Base-by-base conservation (phyloP, 2,329 filamentous ascomycete genomes). In the Fusarium equiseti region DNA sequence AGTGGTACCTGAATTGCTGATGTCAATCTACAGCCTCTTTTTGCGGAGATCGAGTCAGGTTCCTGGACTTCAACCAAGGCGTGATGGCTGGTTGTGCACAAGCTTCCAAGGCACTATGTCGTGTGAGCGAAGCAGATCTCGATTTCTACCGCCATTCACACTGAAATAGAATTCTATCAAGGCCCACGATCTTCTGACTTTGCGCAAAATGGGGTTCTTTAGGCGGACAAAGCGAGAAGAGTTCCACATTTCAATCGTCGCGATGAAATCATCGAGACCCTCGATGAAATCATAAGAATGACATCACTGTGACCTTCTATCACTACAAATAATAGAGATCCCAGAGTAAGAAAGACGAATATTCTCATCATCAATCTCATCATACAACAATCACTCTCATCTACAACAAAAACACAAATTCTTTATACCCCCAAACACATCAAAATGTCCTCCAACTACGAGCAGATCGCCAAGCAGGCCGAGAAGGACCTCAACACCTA, bases 401-500 rank as follows among this genome's bases (percentile, higher is more conserved):
- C 15, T 29, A 18, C 26, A 42, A 2, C 9, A 63, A 48, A 55
- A 18, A 11, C 31, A 10, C 24, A 40, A 16, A 5, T 15, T 24
- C 20, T 18, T 6, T 29, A 12, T 26, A 50, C 18, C 44, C 44
- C 31, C 22, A 56, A 22, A 22, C 51, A 35, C 8, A 10, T 18
- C 58, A 59, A 40, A 44, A 79, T 79, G 77, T 46, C 76, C 26
- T 46, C 76, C 31, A 78, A 82, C 63, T 80, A 83, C 59, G 79
- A 81, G 65, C 73, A 82, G 56, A 82, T 86, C 58, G 81, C 84
- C 59, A 76, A 81, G 35, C 75, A 84, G 72, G 83, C 84, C 46
- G 83, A 86, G 79, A 75, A 74, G 55, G 83, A 86, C 70, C 79
- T 86, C 59, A 85, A 85, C 79, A 82, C 78, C 15, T 83, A 84